These are phyloP conservation scores for Salvia rosmarinus DNA, from an alignment of 257 asterid genomes.

Conservation along the genomic window DNA sequence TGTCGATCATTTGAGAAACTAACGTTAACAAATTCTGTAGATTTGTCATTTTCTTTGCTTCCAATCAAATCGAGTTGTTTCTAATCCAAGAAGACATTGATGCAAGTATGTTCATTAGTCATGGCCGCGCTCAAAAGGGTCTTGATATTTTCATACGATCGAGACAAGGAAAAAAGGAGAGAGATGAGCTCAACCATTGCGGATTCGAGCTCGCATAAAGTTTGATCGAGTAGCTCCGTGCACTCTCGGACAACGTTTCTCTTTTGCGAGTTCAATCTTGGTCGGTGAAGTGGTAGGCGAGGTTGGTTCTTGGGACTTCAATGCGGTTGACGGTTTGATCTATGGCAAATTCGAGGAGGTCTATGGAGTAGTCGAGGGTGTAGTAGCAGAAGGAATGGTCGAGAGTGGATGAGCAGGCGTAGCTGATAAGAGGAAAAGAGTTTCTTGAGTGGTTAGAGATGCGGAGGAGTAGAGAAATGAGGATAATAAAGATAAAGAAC, in stretches of 20 bases:
- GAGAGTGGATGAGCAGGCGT: slow-evolving; percentile 50
- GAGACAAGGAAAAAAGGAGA: slow-evolving; percentile 24
- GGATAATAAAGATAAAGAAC: slow-evolving; percentile 31
- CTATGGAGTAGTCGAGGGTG: slow-evolving; percentile 34
- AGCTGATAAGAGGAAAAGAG: slow-evolving; percentile 37
- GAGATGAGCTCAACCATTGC: slow-evolving; percentile 45
- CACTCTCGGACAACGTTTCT: slow-evolving; percentile 58
- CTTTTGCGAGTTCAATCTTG: slow-evolving; percentile 47
- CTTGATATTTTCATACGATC: slow-evolving; percentile 51
- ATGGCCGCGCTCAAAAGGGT: slow-evolving; percentile 75
- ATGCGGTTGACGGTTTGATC: slow-evolving; percentile 41
- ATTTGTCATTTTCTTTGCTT: slow-evolving; percentile 33
- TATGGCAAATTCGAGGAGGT: slow-evolving; percentile 44
- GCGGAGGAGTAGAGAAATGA: too few relatives aligned
- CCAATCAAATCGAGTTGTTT: slow-evolving; percentile 34
- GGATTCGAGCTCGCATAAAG: slow-evolving; percentile 49
- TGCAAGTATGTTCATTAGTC: slow-evolving; percentile 68
- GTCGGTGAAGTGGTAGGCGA: slow-evolving; percentile 31
- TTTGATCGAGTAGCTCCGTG: slow-evolving; percentile 62
- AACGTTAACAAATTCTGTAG: slow-evolving; percentile 52
- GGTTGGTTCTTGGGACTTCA: slow-evolving; percentile 2
- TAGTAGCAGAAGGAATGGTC: slow-evolving; percentile 50
- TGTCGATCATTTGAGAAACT: slow-evolving; percentile 64
- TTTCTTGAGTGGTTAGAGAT: slow-evolving; percentile 23
- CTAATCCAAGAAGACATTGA: slow-evolving; percentile 62